Evolutionary conservation across 352 stramenopile genomes (phyloP).

Genomic region (Phytophthora pistaciae): DNA sequence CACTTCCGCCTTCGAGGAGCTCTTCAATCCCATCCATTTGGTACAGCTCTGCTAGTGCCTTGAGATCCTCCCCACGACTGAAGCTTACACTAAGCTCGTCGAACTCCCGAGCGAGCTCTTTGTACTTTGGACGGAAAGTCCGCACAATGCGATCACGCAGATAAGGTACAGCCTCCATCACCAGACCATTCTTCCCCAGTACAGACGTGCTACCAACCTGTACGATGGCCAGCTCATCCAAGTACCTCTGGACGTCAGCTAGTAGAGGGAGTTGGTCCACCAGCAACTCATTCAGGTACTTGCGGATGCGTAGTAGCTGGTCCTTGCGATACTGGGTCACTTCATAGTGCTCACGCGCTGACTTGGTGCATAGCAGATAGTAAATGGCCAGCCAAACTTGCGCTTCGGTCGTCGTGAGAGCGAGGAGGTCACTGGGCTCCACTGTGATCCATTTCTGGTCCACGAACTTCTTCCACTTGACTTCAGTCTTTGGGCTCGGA

Average conservation of each 20-base stretch:
- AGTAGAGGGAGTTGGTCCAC: constrained; percentile 97
- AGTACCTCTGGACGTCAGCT: constrained; percentile 92
- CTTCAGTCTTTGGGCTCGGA: constrained; percentile 29
- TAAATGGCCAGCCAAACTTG: constrained; percentile 96
- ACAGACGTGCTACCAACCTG: constrained; percentile 60
- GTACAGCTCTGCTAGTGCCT: constrained; percentile 77
- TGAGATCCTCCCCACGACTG: constrained; percentile 66
- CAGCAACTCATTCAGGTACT: constrained; percentile 96
- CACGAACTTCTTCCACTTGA: constrained; percentile 93
- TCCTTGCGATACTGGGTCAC: constrained; percentile 96
- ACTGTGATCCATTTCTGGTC: constrained; percentile 94
- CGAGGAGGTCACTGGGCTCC: constrained; percentile 87
- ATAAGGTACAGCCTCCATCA: constrained; percentile 87
- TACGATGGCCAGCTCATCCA: constrained; percentile 96
- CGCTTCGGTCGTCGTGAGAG: constrained; percentile 94
- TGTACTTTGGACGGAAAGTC: constrained; percentile 48
- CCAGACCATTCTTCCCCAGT: constrained; percentile 54
- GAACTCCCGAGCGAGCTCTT: constrained; percentile 54
- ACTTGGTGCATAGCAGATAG: constrained; percentile 93
- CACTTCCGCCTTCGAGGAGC: constrained; percentile 53
- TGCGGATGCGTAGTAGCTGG: constrained; percentile 93
- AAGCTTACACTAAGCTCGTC: constrained; percentile 54
- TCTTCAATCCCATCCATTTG: constrained; percentile 86
- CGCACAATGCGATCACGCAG: constrained; percentile 64
- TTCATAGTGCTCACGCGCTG: constrained; percentile 94